Evolutionary conservation across 2,329 filamentous ascomycete species (phyloP), one percentile per base, ranked within the genome.

Genomic region (Ambrosiella cleistominuta): DNA sequence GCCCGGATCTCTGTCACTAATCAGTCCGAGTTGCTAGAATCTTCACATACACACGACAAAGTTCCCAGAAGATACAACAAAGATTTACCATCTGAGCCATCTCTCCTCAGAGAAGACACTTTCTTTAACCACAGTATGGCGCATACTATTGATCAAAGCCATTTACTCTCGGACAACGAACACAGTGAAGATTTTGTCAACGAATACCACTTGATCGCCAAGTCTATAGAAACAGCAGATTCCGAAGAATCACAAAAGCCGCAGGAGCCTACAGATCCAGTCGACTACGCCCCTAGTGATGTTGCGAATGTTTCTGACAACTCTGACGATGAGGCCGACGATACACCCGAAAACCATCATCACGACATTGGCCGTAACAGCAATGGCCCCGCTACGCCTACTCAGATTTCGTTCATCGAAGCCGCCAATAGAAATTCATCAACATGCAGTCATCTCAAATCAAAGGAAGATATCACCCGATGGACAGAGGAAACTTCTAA

Each of bases 401-500:
- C 47, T 7, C 47, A 51, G 8, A 9, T 51, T 51, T 3, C 19
- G 17, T 51, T 51, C 13, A 11, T 51, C 8, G 47, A 51, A 11
- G 17, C 47, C 8, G 3, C 47, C 3, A 27, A n/a, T 9, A 19
- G 17, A 7, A 51, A 51, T 19, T 73, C 70, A 9, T 70, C 71
- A 6, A 37, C 52, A 17, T 70, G 69, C 37, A 72, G 71, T 69
- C 70, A 72, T 64, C 67, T 71, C 54, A 27, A 27, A 3, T 69
- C 70, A 11, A 68, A 66, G 55, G 68, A 68, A 4, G 71, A 74
- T 54, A 73, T 74, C 40, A 64, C 68, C 38, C 67, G 65, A 17
- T 74, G 72, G 72, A 70, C 70, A 57, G 67, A 72, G 47, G 65
- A 72, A 61, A 70, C 70, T 5, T 70, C 69, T 12, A 61, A 61